phyloP scores from a whole-genome alignment of 805 yeast genomes.

The Candida chauliodis region DNA sequence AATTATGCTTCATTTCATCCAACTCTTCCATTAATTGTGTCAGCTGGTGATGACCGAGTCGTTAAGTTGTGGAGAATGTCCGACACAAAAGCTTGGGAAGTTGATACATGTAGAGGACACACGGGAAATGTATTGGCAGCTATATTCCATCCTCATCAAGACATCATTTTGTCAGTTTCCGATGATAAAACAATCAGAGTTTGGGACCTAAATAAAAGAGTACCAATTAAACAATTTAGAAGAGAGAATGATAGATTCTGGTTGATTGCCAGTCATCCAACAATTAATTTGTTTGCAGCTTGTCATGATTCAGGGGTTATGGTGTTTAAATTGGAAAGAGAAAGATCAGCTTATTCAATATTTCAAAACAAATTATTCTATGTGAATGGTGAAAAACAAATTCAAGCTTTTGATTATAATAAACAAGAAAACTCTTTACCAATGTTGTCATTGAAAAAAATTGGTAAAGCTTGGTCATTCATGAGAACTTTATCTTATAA shows the following conservation, averaged over 20 bases:
- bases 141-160: conserved; percentile 90
- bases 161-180: conserved; percentile 85
- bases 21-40: conserved; percentile 86
- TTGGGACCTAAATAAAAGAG: conserved; percentile 94
- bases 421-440: conserved; percentile 68
- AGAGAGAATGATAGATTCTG: conserved; percentile 94
- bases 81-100: conserved; percentile 98
- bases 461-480: conserved; percentile 84
- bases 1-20: conserved; percentile 99
- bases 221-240: conserved; percentile 90
- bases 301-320: conserved; percentile 97
- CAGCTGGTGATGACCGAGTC: conserved; percentile 94
- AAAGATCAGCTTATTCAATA: conserved; percentile 84
- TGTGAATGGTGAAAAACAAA: conserved; percentile 80
- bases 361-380: conserved; percentile 72
- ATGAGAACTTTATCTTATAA: conserved; percentile 84
- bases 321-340: conserved; percentile 96
- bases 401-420: conserved; percentile 72
- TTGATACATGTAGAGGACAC: conserved; percentile 97
- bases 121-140: conserved; percentile 88
- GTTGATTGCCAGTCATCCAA: conserved; percentile 86
- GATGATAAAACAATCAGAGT: conserved; percentile 95
- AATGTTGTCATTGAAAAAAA: conserved; percentile 74
- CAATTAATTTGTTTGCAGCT: conserved; percentile 88
- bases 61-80: conserved; percentile 97